Base-by-base conservation (phyloP, 179 eudicot genomes). In the Pouteria campechiana region DNA sequence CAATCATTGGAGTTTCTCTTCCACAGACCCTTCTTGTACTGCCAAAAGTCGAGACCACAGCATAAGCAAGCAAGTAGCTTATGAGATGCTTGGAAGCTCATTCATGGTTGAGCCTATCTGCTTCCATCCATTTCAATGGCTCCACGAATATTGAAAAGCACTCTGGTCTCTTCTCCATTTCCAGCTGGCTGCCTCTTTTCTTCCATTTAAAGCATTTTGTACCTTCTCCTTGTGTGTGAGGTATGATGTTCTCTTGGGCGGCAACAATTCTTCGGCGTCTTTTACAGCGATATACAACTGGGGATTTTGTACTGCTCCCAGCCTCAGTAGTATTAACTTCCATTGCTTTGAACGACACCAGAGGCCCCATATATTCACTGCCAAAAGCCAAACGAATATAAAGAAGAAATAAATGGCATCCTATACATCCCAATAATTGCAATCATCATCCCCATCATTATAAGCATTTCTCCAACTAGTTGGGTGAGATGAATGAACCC, bases 101-200 rank as follows among this genome's bases (percentile, higher is more conserved):
- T 13, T 4, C 9, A 18, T 32, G 34, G 20, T 11, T 12, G 14
- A 15, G 2, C 55, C 14, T 12, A 79, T 94, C 80, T 51, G 76
- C 36, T 70, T 74, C 70, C 94, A 87, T 87, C 94, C 96, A 87
- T 55, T 87, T 87, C 89, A 87, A 56, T 43, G 96, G 96, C 64
- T 86, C 83, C n/a, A 86, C 96, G 50, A 82, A 82, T 32, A 86
- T 74, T 46, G 94, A 70, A 1, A 83, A 60, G 52, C 96, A 82
- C 29, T 79, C 73, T 13, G 63, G 59, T n/a, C 52, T 50, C 24
- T 43, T 44, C 12, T 58, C 39, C 0, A 13, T 2, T 32, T 58
- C 52, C 33, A 11, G 21, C 1, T 59, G 20, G 10, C 63, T 61
- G 0, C 43, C 50, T 64, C 65, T 68, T 76, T 67, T 79, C 44